Conservation (phyloP, 2,329 filamentous ascomycete species). For the Alternaria ethzedia region DNA sequence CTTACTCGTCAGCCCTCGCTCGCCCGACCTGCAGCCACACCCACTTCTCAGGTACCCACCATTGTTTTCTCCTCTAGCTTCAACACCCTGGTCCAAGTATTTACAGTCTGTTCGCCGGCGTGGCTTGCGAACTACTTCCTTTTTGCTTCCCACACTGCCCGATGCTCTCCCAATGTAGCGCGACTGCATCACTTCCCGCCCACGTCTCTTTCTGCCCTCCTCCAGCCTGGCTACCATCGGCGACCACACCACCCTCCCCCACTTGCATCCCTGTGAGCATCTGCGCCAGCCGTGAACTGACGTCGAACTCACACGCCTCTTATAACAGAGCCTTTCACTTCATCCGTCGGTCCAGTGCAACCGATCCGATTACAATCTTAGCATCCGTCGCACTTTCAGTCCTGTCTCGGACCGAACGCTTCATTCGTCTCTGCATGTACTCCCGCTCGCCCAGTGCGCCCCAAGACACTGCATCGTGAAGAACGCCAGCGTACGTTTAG, state of each 20-base stretch:
- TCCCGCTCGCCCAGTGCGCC: constrained; percentile 39
- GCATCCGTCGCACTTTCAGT: constrained; percentile 42
- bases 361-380: constrained; percentile 39
- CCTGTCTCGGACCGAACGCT: constrained; percentile 46
- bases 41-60: constrained; percentile 42
- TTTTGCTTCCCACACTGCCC: constrained; percentile 37
- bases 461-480: constrained; percentile 31
- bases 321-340: constrained; percentile 27
- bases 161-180: constrained; percentile 41
- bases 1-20: constrained; percentile 31
- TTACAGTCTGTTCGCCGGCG: constrained; percentile 41
- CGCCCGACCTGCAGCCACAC: constrained; percentile 45
- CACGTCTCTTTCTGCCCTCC: constrained; percentile 19
- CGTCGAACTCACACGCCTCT: constrained; percentile 24
- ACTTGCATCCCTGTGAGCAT: constrained; percentile 6
- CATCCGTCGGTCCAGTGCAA: constrained; percentile 28
- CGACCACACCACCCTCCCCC: constrained; percentile 34
- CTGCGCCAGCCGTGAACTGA: constrained; percentile 24
- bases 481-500: constrained; percentile 37
- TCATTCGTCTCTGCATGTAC: constrained; percentile 42
- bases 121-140: constrained; percentile 39
- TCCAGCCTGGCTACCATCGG: constrained; percentile 27
- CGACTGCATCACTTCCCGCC: constrained; percentile 29
- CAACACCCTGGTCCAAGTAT: constrained; percentile 34
- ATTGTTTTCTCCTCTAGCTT: constrained; percentile 33